Conservation (phyloP, 805 yeast genomes). For the Soucietia sequanensis region DNA sequence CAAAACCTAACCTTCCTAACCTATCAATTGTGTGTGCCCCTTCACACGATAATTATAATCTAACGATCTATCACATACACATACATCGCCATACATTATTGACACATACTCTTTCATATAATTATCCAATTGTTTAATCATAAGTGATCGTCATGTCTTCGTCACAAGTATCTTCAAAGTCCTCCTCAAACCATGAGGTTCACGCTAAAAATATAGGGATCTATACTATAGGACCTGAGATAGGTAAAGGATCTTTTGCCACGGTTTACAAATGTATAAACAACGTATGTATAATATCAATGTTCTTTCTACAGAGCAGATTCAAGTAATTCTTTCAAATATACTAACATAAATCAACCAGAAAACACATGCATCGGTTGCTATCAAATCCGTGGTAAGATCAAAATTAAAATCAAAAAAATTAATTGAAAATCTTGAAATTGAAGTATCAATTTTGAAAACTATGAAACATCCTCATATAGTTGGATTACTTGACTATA, state of each 20-base stretch:
- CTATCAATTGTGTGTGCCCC: too few relatives aligned
- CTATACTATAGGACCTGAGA: constrained; percentile 71
- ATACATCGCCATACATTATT: too few relatives aligned
- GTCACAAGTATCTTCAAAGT: constrained; percentile 1
- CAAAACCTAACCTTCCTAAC: too few relatives aligned
- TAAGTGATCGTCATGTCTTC: neutral
- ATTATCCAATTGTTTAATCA: too few relatives aligned
- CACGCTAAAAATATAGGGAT: constrained; percentile 33
- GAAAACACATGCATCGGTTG: constrained; percentile 61
- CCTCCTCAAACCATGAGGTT: neutral
- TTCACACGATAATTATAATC: too few relatives aligned
- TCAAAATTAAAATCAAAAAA: constrained; percentile 82
- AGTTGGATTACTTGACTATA: constrained; percentile 81
- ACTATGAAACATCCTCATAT: constrained; percentile 90
- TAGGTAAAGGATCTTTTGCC: constrained; percentile 96
- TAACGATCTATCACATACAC: too few relatives aligned
- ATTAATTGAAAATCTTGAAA: constrained; percentile 84
- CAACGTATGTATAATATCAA: constrained; percentile 21
- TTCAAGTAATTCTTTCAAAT: too few relatives aligned
- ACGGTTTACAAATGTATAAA: constrained; percentile 85
- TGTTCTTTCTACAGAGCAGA: too few relatives aligned
- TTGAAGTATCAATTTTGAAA: constrained; percentile 87
- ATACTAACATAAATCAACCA: constrained; percentile 5
- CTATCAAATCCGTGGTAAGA: constrained; percentile 84
- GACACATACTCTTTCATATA: too few relatives aligned